phyloP scores from a whole-genome alignment of 2,329 filamentous ascomycete species.

The Botrytis medusae region DNA sequence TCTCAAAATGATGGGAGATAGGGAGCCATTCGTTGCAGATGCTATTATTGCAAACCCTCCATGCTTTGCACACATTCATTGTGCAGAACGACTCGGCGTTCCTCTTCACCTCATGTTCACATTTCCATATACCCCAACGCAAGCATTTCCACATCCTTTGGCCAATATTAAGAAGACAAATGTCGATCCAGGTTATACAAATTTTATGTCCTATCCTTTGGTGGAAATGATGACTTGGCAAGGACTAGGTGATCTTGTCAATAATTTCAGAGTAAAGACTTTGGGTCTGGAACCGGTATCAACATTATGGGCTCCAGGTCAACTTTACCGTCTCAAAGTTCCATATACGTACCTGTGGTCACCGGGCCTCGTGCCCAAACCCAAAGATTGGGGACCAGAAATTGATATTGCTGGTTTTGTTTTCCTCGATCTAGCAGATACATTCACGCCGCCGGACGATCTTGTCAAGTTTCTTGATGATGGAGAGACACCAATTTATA shows the following conservation, averaged over 20 bases:
- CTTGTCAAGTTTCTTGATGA: slow-evolving; percentile 56
- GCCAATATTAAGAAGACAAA: slow-evolving; percentile 73
- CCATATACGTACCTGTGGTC: slow-evolving; percentile 76
- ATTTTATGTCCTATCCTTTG: slow-evolving; percentile 77
- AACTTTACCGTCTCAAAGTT: slow-evolving; percentile 70
- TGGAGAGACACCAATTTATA: slow-evolving; percentile 65
- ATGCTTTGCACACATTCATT: slow-evolving; percentile 75
- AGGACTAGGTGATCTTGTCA: slow-evolving; percentile 77
- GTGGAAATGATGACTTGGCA: slow-evolving; percentile 92
- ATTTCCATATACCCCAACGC: slow-evolving; percentile 75
- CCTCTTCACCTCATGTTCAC: slow-evolving; percentile 89
- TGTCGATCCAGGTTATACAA: slow-evolving; percentile 70
- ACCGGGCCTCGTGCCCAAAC: slow-evolving; percentile 64
- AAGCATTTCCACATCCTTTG: slow-evolving; percentile 69
- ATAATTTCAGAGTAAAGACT: slow-evolving; percentile 68
- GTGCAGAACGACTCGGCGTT: slow-evolving; percentile 74
- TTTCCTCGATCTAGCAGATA: slow-evolving; percentile 67
- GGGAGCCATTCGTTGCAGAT: slow-evolving; percentile 65
- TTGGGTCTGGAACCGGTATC: slow-evolving; percentile 72
- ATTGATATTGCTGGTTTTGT: slow-evolving; percentile 78
- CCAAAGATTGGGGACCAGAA: slow-evolving; percentile 65
- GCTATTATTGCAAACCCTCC: slow-evolving; percentile 86
- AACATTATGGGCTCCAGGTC: slow-evolving; percentile 73
- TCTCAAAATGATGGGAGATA: slow-evolving; percentile 63
- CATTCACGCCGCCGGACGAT: slow-evolving; percentile 57